Evolutionary conservation across 306 rosid genomes (phyloP).

Genomic region (Castanopsis chinensis): DNA sequence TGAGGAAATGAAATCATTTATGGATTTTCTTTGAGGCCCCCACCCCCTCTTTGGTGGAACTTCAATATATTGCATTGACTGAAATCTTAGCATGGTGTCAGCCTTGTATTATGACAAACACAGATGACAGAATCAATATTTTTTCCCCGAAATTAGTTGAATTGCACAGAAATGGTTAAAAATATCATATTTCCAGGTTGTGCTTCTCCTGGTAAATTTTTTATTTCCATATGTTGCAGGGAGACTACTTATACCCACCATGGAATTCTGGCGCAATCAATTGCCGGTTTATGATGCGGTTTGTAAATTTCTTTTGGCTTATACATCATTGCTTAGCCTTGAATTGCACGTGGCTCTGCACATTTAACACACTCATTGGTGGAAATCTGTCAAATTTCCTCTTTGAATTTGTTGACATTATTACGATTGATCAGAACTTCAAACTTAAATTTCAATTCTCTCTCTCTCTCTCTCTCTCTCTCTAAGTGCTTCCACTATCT

Average conservation of each 20-base stretch:
- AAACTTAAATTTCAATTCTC: not conserved
- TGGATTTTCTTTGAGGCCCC: not conserved
- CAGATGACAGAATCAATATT: not conserved
- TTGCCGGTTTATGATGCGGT: constrained; percentile 66
- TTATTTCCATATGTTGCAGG: constrained; percentile 44
- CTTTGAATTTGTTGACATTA: not conserved
- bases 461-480: not conserved
- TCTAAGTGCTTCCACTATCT: not conserved
- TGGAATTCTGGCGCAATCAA: constrained; percentile 93
- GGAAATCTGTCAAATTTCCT: not conserved
- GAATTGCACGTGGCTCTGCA: not conserved
- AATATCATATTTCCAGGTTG: not conserved
- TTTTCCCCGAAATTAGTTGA: not conserved
- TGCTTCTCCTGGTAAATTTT: not conserved
- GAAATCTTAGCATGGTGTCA: not conserved
- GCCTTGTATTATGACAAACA: not conserved
- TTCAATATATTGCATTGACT: not conserved
- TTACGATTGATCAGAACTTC: not conserved
- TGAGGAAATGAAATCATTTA: too few species aligned
- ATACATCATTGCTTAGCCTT: not conserved
- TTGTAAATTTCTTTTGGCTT: constrained; percentile 13
- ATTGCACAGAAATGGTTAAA: not conserved
- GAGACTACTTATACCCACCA: constrained; percentile 57
- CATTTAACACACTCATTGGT: not conserved
- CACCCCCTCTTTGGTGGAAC: not conserved